phyloP scores from a whole-genome alignment of 495 filamentous ascomycete genomes.

The Platismatia glauca region DNA sequence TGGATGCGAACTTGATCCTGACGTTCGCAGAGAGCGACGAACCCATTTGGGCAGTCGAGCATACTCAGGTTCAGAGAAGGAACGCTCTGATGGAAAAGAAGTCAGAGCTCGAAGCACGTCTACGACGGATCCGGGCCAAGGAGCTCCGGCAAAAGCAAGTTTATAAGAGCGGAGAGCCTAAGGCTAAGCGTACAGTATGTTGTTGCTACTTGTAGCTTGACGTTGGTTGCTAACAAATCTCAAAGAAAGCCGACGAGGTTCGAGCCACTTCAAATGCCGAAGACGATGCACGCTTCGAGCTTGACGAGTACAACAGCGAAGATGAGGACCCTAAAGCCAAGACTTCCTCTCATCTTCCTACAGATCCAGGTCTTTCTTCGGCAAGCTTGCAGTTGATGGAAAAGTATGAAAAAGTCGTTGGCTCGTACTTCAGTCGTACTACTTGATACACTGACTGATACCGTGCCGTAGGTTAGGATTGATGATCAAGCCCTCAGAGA shows the following conservation, averaged over 20 bases:
- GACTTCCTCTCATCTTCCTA: constrained; percentile 18
- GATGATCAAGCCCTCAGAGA: constrained; percentile 26
- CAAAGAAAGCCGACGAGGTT: constrained; percentile 30
- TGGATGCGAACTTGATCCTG: constrained; percentile 13
- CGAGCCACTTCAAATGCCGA: constrained; percentile 31
- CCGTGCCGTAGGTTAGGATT: constrained; percentile 27
- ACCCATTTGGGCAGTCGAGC: constrained; percentile 83
- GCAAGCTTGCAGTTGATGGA: constrained; percentile 57
- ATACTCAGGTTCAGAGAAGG: constrained; percentile 56
- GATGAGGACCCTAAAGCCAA: constrained; percentile 32
- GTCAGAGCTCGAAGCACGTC: constrained; percentile 59
- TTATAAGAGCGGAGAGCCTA: constrained; percentile 37
- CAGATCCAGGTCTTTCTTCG: constrained; percentile 42
- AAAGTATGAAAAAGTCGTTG: constrained; percentile 51
- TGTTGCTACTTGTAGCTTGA: background rate
- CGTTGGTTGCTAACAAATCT: background rate
- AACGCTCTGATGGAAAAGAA: constrained; percentile 55
- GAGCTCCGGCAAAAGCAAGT: constrained; percentile 53
- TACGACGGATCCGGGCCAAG: constrained; percentile 58
- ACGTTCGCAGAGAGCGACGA: constrained; percentile 54
- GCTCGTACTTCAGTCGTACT: background rate
- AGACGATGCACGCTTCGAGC: constrained; percentile 63
- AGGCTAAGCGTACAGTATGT: constrained; percentile 38
- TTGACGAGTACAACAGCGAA: constrained; percentile 78
- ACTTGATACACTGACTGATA: constrained; percentile 6